Conservation (phyloP, 306 rosid genomes). For the Sophora flavescens region DNA sequence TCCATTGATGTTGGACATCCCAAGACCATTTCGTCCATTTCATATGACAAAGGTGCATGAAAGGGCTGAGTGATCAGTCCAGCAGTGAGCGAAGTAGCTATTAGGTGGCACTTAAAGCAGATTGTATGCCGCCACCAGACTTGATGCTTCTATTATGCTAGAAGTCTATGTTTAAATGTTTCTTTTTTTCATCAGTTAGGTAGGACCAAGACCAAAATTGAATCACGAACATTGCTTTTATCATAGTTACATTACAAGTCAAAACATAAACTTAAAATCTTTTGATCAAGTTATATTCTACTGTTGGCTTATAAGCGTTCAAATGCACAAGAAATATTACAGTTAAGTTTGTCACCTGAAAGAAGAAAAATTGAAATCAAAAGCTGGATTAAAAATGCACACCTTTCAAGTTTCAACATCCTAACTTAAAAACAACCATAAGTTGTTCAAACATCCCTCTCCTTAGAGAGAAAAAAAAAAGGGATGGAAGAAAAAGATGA, state of each 20-base stretch:
- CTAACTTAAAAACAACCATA: constrained; percentile 24
- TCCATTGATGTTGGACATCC: constrained; percentile 53
- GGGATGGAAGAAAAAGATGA: constrained; percentile 35
- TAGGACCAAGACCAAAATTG: constrained; percentile 20
- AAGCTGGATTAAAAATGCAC: constrained; percentile 23
- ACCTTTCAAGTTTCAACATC: constrained; percentile 34
- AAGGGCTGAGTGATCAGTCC: constrained; percentile 59
- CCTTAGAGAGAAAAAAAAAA: constrained; percentile 39
- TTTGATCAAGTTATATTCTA: constrained; percentile 12
- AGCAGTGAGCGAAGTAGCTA: constrained; percentile 48
- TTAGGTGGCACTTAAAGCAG: background rate
- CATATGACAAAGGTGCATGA: constrained; percentile 66
- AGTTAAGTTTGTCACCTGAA: constrained; percentile 31
- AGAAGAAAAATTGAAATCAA: constrained; percentile 22
- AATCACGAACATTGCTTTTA: constrained; percentile 30
- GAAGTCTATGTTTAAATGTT: background rate
- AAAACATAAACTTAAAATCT: background rate
- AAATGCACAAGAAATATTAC: constrained; percentile 19
- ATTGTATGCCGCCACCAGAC: background rate
- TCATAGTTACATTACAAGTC: constrained; percentile 11
- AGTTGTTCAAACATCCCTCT: constrained; percentile 41
- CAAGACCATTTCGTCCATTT: constrained; percentile 43
- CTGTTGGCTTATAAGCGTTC: background rate
- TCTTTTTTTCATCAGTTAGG: constrained; percentile 15
- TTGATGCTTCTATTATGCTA: background rate